These are phyloP conservation scores for Plasmodium knowlesi DNA, from an alignment of 169 alveolate species.

Conservation along the genomic window DNA sequence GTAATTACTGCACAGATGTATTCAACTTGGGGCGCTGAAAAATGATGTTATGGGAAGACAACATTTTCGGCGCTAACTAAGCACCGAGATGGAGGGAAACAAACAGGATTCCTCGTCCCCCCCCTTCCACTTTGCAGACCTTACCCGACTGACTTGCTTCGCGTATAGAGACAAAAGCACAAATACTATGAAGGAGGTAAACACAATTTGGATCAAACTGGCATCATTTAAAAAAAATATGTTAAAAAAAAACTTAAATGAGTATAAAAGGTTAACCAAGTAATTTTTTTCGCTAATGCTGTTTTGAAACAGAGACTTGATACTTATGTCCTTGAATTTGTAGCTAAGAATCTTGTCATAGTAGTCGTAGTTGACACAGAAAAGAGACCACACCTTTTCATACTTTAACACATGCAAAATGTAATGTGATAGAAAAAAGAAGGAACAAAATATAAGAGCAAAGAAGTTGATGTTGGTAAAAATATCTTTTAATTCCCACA, in stretches of 20 bases:
- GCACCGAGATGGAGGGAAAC: not conserved
- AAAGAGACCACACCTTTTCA: conserved; percentile 20
- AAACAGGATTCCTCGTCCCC: not conserved
- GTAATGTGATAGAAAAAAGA: conserved; percentile 55
- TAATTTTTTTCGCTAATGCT: conserved; percentile 59
- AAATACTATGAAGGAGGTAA: conserved; percentile 24
- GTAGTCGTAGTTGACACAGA: conserved; percentile 57
- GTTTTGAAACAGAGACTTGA: conserved; percentile 20
- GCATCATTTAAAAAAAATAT: conserved; percentile 60
- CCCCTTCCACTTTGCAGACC: not conserved
- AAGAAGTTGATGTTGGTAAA: conserved; percentile 61
- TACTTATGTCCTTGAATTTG: conserved; percentile 18
- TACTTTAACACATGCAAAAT: conserved; percentile 31
- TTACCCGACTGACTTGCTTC: conserved; percentile 62
- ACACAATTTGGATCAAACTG: conserved; percentile 16
- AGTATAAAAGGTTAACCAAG: conserved; percentile 39
- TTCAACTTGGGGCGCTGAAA: not conserved
- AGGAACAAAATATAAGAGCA: conserved; percentile 61
- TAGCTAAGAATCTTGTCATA: conserved; percentile 25
- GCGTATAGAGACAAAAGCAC: conserved; percentile 48
- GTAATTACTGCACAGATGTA: not conserved
- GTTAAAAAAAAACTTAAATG: conserved; percentile 53
- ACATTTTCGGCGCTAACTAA: not conserved
- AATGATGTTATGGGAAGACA: not conserved
- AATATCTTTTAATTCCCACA: conserved; percentile 47